Base-by-base conservation (phyloP, 805 yeast genomes). In the Pichia rugopelliculosa region DNA sequence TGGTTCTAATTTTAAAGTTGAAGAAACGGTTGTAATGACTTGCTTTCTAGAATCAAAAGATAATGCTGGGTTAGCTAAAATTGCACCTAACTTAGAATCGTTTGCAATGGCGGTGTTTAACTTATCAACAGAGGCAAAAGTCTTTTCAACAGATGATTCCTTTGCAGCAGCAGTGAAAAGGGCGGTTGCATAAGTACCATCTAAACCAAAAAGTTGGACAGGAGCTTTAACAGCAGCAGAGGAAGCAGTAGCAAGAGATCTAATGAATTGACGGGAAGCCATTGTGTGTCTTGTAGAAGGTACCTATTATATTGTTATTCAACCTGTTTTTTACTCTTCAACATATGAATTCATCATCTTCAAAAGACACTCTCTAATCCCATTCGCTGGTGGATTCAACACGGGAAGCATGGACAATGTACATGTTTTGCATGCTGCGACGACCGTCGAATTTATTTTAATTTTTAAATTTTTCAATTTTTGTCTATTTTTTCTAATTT, bases 171-270 rank as follows among this genome's bases (percentile, higher is more conserved):
- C 97, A 47, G 90, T 75, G 80, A 82, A 91, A 60, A 93, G 78
- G 43, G 99, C 96, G 49, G 88, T 78, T 59, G 98, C 99, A 70
- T 91, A 91, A 56, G 98, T 89, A 65, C 98, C 99, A 59, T 90
- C 97, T 58, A 91, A 73, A 55, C 98, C 98, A 63, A 79, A 91
- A 67, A 91, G 77, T 77, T 89, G 96, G 55, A 91, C 86, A 48
- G 98, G 97, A 46, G 95, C 89, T 70, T 81, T 83, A 62, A 77
- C 78, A 33, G 61, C 36, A 20, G 53, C 48, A 45, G 61, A 47
- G 46, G 62, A 54, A 58, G 87, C 84, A 50, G 90, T 70, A 62
- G 95, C 91, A 74, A 84, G 67, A 49, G 83, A 71, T 73, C 90
- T 84, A 65, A 74, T 62, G 65, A 80, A 80, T 60, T 75, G 73